A percentile compares a stretch with the other conserved stretches of the same genome.
phyloP scores from a whole-genome alignment of 352 stramenopile genomes.

The Proteromonas lacertae region DNA sequence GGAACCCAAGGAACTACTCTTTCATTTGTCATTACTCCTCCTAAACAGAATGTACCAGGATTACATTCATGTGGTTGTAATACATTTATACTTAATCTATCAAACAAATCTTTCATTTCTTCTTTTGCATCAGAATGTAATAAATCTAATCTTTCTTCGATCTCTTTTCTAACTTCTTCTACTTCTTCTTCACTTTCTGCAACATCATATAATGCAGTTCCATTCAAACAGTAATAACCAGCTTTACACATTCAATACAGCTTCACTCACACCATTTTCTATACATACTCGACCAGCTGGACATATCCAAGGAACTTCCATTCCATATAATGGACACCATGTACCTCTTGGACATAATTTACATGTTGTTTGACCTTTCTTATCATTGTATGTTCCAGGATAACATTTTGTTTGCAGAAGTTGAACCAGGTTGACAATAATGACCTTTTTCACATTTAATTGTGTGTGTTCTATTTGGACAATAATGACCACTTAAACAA shows the following conservation, averaged over 20 bases:
- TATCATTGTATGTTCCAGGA: conserved; percentile 61
- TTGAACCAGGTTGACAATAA: no score
- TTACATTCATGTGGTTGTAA: conserved; percentile 36
- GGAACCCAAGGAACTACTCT: conserved; percentile 62
- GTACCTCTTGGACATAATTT: conserved; percentile 60
- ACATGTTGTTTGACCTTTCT: conserved; percentile 40
- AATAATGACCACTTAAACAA: conserved; percentile 33
- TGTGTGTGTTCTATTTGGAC: conserved; percentile 63
- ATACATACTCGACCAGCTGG: conserved; percentile 74
- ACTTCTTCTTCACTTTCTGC: no score
- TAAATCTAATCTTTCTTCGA: no score
- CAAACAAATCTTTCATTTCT: no score
- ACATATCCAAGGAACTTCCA: conserved; percentile 29
- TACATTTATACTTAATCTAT: conserved; percentile 19
- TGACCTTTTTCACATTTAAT: conserved; percentile 14
- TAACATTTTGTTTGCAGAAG: conserved; percentile 22
- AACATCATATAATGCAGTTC: no score
- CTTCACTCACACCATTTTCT: conserved; percentile 40
- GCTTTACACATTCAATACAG: conserved; percentile 53
- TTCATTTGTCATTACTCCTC: conserved; percentile 51
- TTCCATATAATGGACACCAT: conserved; percentile 51
- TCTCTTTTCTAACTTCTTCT: no score
- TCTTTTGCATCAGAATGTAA: no score
- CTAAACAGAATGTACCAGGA: conserved; percentile 64
- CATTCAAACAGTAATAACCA: conserved; percentile 61